A percentile compares a stretch with the other conserved stretches of the same genome.
phyloP scores from a whole-genome alignment of 2,329 filamentous ascomycete species.

The Chaetothyriales sp. region DNA sequence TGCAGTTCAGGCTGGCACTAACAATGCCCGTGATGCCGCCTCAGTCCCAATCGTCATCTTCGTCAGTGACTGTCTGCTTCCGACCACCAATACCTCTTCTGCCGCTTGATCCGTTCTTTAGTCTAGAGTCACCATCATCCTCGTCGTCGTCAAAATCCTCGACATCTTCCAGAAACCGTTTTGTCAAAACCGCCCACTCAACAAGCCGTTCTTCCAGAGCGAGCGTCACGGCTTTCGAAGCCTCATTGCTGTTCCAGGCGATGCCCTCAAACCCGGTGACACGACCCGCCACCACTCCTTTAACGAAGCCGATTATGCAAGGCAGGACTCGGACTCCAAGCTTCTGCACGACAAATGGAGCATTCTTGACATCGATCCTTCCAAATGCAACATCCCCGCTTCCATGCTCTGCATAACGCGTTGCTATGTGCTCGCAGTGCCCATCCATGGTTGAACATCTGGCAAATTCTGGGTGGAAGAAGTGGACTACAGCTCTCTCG shows the following conservation, averaged over 20 bases:
- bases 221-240: slow-evolving; percentile 26
- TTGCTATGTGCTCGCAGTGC: slow-evolving; percentile 35
- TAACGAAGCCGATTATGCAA: slow-evolving; percentile 35
- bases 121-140: slow-evolving; percentile 14
- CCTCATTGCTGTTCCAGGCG: slow-evolving; percentile 24
- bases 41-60: slow-evolving; percentile 36
- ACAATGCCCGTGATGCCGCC: neutral
- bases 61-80: slow-evolving; percentile 21
- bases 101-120: slow-evolving; percentile 12
- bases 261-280: slow-evolving; percentile 35
- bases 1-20: neutral
- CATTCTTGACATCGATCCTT: slow-evolving; percentile 30
- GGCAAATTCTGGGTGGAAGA: slow-evolving; percentile 49
- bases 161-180: slow-evolving; percentile 21
- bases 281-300: slow-evolving; percentile 30
- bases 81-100: slow-evolving; percentile 21
- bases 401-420: slow-evolving; percentile 20
- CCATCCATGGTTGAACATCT: slow-evolving; percentile 48
- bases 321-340: slow-evolving; percentile 32
- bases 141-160: slow-evolving; percentile 14
- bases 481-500: slow-evolving; percentile 45
- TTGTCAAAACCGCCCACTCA: slow-evolving; percentile 24
- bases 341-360: slow-evolving; percentile 34
- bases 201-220: slow-evolving; percentile 30
- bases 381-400: slow-evolving; percentile 28